phyloP scores from a whole-genome alignment of 352 stramenopile genomes.

The Globisporangium lucens region DNA sequence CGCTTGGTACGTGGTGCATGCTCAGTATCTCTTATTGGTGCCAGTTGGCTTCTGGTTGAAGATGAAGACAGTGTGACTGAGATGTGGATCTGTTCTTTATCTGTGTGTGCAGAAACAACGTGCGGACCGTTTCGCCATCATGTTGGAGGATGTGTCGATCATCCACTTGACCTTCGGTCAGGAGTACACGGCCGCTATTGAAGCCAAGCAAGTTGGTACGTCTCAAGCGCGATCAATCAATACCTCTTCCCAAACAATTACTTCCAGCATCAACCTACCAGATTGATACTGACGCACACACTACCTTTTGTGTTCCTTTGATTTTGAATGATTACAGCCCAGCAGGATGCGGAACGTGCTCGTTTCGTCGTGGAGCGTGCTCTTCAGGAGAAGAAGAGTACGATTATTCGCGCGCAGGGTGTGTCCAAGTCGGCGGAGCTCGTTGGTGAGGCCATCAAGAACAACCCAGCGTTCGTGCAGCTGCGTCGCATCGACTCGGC shows the following conservation, averaged over 20 bases:
- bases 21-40: background rate
- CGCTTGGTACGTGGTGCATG: slow-evolving; percentile 64
- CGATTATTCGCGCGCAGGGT: slow-evolving; percentile 96
- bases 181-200: slow-evolving; percentile 98
- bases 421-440: slow-evolving; percentile 98
- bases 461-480: slow-evolving; percentile 99
- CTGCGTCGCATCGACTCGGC: slow-evolving; percentile 98
- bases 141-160: slow-evolving; percentile 98
- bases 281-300: background rate
- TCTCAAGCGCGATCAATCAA: background rate
- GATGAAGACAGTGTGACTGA: background rate
- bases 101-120: slow-evolving; percentile 57
- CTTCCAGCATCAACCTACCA: background rate
- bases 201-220: slow-evolving; percentile 98
- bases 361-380: slow-evolving; percentile 98
- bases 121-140: slow-evolving; percentile 90
- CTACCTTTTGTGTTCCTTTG: background rate
- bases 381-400: slow-evolving; percentile 99
- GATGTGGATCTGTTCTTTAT: background rate
- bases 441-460: slow-evolving; percentile 98
- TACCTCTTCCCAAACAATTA: background rate
- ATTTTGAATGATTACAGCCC: slow-evolving; percentile 53
- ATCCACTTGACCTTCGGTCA: slow-evolving; percentile 98
- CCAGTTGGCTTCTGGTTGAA: background rate
- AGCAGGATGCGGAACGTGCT: slow-evolving; percentile 98